Conservation (phyloP, 177 flowering plant genomes). For the Telopea speciosissima region DNA sequence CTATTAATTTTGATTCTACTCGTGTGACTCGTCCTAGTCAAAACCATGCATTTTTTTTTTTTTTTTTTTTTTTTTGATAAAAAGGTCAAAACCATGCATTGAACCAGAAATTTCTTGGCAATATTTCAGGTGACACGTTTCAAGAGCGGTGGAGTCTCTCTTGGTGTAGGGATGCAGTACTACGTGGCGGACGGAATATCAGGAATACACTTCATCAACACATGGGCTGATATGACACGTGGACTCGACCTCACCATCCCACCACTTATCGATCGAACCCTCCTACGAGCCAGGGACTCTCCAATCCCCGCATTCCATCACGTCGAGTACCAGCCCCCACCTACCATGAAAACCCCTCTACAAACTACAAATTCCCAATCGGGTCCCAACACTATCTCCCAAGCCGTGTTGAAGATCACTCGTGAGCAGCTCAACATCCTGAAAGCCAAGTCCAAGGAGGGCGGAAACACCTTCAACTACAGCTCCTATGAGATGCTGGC, state of each 20-base stretch:
- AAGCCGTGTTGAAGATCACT: slow-evolving; percentile 27
- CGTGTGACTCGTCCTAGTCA: too few species aligned
- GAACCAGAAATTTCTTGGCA: too few species aligned
- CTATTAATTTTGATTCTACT: too few species aligned
- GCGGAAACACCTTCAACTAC: slow-evolving; percentile 3
- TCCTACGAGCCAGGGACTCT: slow-evolving; percentile 36
- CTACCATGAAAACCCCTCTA: slow-evolving; percentile 24
- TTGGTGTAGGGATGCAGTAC: slow-evolving; percentile 44
- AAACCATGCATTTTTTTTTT: too few species aligned
- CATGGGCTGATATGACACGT: slow-evolving; percentile 45
- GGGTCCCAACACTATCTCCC: slow-evolving; percentile 4
- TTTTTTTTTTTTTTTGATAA: too few species aligned
- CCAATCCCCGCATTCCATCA: slow-evolving; percentile 38
- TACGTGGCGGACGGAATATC: slow-evolving; percentile 42
- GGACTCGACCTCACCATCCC: slow-evolving; percentile 28
- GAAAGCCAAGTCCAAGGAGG: slow-evolving; percentile 23
- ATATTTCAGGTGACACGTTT: slow-evolving; percentile 28
- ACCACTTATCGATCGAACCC: slow-evolving; percentile 36
- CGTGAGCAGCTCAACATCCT: slow-evolving; percentile 24
- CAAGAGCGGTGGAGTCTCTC: slow-evolving; percentile 33
- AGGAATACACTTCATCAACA: slow-evolving; percentile 37
- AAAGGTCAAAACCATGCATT: too few species aligned
- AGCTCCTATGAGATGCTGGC: slow-evolving; percentile 9
- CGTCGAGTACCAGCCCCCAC: slow-evolving; percentile 45
- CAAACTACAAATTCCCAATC: neutral